phyloP scores from a whole-genome alignment of 345 rosid genomes.

The Raphanus sativus region DNA sequence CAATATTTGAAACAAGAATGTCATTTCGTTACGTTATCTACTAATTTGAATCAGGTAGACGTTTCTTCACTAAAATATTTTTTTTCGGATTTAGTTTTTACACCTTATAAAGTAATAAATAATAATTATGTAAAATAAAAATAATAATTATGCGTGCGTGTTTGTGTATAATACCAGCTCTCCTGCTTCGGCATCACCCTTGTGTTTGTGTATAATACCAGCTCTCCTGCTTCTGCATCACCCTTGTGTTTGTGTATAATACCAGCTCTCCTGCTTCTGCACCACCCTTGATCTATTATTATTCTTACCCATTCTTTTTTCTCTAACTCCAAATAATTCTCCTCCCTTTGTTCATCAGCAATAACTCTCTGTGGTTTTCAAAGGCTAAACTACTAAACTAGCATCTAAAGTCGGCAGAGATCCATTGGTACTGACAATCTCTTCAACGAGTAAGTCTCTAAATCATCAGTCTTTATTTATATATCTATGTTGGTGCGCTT shows the following conservation, averaged over 20 bases:
- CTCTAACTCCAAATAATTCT: not conserved
- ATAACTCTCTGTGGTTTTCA: not conserved
- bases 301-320: constrained; percentile 25
- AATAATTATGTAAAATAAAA: not conserved
- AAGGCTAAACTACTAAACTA: not conserved
- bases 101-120: constrained; percentile 22
- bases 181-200: no score
- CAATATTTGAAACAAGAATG: not conserved
- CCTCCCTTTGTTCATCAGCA: constrained; percentile 12
- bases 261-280: constrained; percentile 38
- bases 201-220: constrained; percentile 13
- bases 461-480: constrained; percentile 2
- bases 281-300: constrained; percentile 30
- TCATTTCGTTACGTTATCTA: constrained; percentile 31
- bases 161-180: constrained; percentile 19
- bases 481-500: not conserved
- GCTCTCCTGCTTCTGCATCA: constrained; percentile 33
- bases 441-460: constrained; percentile 11
- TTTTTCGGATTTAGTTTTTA: constrained; percentile 33
- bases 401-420: constrained; percentile 4
- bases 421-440: constrained; percentile 1
- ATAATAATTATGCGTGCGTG: constrained; percentile 5
- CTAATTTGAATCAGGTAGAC: constrained; percentile 25
- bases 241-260: constrained; percentile 11
- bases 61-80: constrained; percentile 33